phyloP scores from a whole-genome alignment of 345 rosid species.

The Nephelium lappaceum region DNA sequence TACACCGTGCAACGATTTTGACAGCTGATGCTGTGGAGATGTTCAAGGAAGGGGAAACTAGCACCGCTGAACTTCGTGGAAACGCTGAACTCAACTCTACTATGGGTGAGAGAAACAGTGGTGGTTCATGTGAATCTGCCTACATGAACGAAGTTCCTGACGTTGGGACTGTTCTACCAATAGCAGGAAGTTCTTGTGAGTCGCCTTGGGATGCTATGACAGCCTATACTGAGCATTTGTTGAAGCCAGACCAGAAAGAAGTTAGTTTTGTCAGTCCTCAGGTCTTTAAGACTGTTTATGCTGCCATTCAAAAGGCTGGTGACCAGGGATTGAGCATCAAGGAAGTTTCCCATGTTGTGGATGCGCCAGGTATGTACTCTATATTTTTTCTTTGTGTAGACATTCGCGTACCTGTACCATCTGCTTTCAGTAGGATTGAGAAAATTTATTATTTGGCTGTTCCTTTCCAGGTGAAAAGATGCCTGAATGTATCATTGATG shows the following conservation, averaged over 20 bases:
- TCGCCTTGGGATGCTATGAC: conserved; percentile 86
- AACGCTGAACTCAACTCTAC: conserved; percentile 35
- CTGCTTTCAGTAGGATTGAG: background rate
- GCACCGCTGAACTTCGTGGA: conserved; percentile 24
- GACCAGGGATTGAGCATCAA: conserved; percentile 85
- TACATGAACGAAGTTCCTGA: conserved; percentile 41
- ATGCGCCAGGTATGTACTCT: conserved; percentile 42
- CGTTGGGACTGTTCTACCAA: conserved; percentile 35
- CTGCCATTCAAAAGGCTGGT: conserved; percentile 82
- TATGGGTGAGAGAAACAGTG: conserved; percentile 29
- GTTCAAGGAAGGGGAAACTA: conserved; percentile 47
- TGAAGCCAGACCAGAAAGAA: conserved; percentile 34
- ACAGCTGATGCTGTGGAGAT: conserved; percentile 50
- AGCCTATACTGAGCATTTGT: conserved; percentile 51
- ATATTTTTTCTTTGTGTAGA: background rate
- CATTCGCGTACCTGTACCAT: conserved; percentile 7
- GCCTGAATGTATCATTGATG: conserved; percentile 54
- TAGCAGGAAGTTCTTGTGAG: conserved; percentile 40
- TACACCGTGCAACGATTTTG: conserved; percentile 48
- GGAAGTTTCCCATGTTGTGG: conserved; percentile 54
- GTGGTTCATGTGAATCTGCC: conserved; percentile 35
- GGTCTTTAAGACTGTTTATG: conserved; percentile 54
- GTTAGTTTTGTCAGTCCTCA: conserved; percentile 42
- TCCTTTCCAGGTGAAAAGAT: conserved; percentile 50
- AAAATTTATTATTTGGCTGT: conserved; percentile 25